Conservation (phyloP, 768 basidiomycete species). For the Tulasnella sp. region DNA sequence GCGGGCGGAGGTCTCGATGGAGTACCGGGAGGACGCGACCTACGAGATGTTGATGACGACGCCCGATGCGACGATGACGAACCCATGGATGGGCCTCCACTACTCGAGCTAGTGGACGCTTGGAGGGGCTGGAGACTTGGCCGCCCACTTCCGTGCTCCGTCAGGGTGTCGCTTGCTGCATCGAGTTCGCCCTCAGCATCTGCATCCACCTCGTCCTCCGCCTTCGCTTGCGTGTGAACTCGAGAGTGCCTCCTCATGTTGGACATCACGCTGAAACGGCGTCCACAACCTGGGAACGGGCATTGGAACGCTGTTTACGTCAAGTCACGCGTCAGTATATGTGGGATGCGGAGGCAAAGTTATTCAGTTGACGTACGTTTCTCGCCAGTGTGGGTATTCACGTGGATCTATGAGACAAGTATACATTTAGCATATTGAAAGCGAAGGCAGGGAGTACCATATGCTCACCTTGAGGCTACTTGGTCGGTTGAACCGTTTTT, state of each 20-base stretch:
- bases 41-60: not conserved
- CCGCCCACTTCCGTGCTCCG: not conserved
- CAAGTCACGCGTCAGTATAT: not conserved
- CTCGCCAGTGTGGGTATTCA: slow-evolving; percentile 16
- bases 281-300: slow-evolving; percentile 14
- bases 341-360: not conserved
- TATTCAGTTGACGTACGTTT: slow-evolving; percentile 10
- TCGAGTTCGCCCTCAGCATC: slow-evolving; percentile 9
- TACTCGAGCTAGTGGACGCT: not conserved
- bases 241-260: slow-evolving; percentile 19
- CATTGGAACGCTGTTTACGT: slow-evolving; percentile 14
- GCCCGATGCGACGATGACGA: not conserved
- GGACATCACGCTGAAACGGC: slow-evolving; percentile 17
- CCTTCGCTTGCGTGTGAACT: not conserved
- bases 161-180: not conserved
- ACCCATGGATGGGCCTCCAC: not conserved
- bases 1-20: not conserved
- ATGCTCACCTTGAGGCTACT: slow-evolving; percentile 17
- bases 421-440: not conserved
- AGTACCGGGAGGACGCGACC: not conserved
- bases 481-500: slow-evolving; percentile 19
- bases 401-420: slow-evolving; percentile 12
- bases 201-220: not conserved
- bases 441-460: not conserved
- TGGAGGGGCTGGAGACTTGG: not conserved